Evolutionary conservation across 352 stramenopile species (phyloP), one percentile per base, ranked within the genome.

Genomic region (Globisporangium echinulatum): DNA sequence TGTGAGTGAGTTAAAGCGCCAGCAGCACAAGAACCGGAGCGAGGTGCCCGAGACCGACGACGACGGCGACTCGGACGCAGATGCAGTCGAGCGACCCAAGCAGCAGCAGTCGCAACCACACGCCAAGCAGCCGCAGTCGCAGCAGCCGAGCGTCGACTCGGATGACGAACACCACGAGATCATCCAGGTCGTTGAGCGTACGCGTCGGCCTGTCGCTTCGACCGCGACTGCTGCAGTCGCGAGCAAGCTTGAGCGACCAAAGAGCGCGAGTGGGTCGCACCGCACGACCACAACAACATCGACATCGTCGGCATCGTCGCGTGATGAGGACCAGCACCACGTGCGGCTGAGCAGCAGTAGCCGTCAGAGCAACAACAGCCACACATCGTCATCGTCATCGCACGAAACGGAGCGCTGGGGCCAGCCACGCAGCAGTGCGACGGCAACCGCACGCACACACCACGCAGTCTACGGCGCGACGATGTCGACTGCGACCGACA

Each of bases 321-420:
- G 61, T 9, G 70, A 76, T 13, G 69, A 78, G 42, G 71, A 78
- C 40, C 61, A 76, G 1, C 56, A 38, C 8, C 52, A 61, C 36
- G 51, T 56, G 1, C 42, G 60, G 11, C 38, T 59, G 4, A 66
- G 66, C 47, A 51, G 47, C n/a, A 33, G 25, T 33, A 51, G 7
- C 14, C 7, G 13, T n/a, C 7, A 7, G 14, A 51, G 47, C 47
- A 81, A 71, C 65, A 85, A 76, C 53, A 78, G 78, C 36, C 64
- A 72, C n/a, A 58, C 64, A 5, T 68, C 25, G 4, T 54, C 64
- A 5, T 68, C 25, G 4, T 54, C 68, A n/a, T 72, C 61, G 4
- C 33, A 70, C 43, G 63, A 79, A 0, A 62, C 69, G 15, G 75
- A 78, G 15, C 81, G 79, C 43, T 87, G 77, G 79, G 77, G 75